A percentile compares a stretch with the other conserved stretches of the same genome.
These are phyloP conservation scores for Jatropha multifida DNA, from an alignment of 441 rosid species.

Conservation along the genomic window DNA sequence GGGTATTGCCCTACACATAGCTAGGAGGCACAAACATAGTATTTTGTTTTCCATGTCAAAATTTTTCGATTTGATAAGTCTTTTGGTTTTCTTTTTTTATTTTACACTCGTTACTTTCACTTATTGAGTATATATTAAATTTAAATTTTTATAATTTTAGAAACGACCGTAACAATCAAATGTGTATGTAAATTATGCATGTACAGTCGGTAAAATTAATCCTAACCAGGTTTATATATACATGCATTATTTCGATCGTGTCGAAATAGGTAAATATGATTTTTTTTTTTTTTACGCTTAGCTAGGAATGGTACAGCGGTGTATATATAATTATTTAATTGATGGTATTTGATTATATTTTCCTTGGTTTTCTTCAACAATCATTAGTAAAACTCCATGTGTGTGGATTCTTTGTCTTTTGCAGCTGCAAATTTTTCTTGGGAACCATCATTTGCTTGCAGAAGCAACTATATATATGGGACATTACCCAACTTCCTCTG, in stretches of 20 bases:
- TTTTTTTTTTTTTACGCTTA: background rate
- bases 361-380: conserved; percentile 37
- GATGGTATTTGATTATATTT: too few relatives aligned
- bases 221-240: background rate
- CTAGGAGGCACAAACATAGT: background rate
- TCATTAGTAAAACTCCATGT: conserved; percentile 38
- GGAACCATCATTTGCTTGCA: conserved; percentile 16
- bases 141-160: too few relatives aligned
- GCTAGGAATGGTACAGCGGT: too few relatives aligned
- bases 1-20: background rate
- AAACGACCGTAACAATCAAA: too few relatives aligned
- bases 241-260: background rate
- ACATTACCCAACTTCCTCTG: background rate
- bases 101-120: too few relatives aligned
- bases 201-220: background rate
- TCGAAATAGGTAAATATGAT: background rate
- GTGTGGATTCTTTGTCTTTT: conserved; percentile 36
- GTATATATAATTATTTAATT: too few relatives aligned
- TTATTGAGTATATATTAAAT: too few relatives aligned
- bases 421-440: conserved; percentile 18
- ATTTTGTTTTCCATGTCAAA: background rate
- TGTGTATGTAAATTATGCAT: too few relatives aligned
- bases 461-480: background rate
- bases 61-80: too few relatives aligned
- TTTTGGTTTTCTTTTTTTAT: too few relatives aligned